Percentiles rank a stretch among this genome's conserved stretches.
These are phyloP conservation scores for Emergomyces pasteurianus DNA, from an alignment of 2,329 filamentous ascomycete genomes.

Conservation along the genomic window DNA sequence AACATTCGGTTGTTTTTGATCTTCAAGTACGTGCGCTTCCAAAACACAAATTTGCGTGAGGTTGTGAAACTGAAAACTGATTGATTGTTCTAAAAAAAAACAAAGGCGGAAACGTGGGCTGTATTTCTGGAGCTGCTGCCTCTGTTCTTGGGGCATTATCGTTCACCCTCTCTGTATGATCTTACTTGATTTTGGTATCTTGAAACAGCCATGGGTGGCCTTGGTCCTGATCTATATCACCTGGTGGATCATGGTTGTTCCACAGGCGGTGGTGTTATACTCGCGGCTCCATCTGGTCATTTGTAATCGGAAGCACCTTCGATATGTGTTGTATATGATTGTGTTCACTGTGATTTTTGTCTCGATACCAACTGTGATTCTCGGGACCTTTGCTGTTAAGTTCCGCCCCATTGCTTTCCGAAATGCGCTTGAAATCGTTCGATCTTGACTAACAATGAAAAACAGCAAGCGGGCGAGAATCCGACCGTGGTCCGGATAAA, in stretches of 20 bases:
- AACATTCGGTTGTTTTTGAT: neutral
- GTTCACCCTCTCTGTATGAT: neutral
- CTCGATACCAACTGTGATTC: slow-evolving; percentile 10
- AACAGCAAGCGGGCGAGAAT: neutral
- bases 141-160: neutral
- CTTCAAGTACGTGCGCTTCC: neutral
- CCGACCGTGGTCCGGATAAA: neutral
- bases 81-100: neutral
- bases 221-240: slow-evolving; percentile 17
- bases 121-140: neutral
- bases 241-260: slow-evolving; percentile 12
- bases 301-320: slow-evolving; percentile 6
- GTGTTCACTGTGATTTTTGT: slow-evolving; percentile 10
- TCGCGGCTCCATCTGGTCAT: slow-evolving; percentile 13
- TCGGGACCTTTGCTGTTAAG: neutral
- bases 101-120: neutral
- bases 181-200: neutral
- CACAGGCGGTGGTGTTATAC: slow-evolving; percentile 12
- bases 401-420: neutral
- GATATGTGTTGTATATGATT: slow-evolving; percentile 11
- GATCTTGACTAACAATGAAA: neutral
- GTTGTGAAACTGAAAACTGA: neutral
- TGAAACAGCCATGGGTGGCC: neutral
- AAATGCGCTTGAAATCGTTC: too few relatives aligned
- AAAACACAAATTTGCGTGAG: neutral